Evolutionary conservation across 164 flowering plant species (phyloP).

Genomic region (Macadamia tetraphylla): DNA sequence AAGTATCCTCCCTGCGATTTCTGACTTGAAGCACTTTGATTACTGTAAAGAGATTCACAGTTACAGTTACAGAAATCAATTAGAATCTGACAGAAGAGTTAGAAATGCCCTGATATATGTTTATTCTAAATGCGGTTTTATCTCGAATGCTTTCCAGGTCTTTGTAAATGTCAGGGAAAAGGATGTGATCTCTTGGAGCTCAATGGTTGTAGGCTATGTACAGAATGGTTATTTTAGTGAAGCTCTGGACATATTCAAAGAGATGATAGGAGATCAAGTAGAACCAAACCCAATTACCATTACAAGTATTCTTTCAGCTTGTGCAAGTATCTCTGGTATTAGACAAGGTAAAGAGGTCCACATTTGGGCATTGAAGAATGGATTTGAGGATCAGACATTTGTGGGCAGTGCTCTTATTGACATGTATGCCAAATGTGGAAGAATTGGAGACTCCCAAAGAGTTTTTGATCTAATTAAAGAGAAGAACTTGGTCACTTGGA

Average conservation of each 20-base stretch:
- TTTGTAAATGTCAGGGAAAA: constrained; percentile 10
- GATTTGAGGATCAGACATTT: constrained; percentile 20
- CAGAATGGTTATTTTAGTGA: constrained; percentile 20
- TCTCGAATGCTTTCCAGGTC: constrained; percentile 12
- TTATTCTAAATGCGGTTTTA: constrained; percentile 15
- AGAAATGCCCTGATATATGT: constrained; percentile 27
- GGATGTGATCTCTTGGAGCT: constrained; percentile 34
- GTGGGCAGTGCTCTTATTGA: constrained; percentile 32
- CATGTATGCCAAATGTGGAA: constrained; percentile 31
- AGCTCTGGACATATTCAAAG: constrained; percentile 18
- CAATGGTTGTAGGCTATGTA: constrained; percentile 26
- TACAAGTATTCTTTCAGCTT: constrained; percentile 27
- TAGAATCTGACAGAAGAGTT: constrained; percentile 27
- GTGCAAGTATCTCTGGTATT: constrained; percentile 17
- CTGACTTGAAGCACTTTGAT: constrained; percentile 12
- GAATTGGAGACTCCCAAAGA: constrained; percentile 16
- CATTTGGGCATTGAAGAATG: constrained; percentile 19
- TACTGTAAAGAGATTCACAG: constrained; percentile 26
- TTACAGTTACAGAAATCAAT: constrained; percentile 20
- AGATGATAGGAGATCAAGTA: constrained; percentile 18
- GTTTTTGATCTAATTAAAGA: constrained; percentile 22
- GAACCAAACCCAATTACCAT: constrained; percentile 25
- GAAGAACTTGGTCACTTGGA: constrained; percentile 24
- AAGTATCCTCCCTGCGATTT: constrained; percentile 24
- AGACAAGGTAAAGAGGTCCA: constrained; percentile 27